Base-by-base conservation (phyloP, 306 rosid genomes). In the Inga leiocalycina region DNA sequence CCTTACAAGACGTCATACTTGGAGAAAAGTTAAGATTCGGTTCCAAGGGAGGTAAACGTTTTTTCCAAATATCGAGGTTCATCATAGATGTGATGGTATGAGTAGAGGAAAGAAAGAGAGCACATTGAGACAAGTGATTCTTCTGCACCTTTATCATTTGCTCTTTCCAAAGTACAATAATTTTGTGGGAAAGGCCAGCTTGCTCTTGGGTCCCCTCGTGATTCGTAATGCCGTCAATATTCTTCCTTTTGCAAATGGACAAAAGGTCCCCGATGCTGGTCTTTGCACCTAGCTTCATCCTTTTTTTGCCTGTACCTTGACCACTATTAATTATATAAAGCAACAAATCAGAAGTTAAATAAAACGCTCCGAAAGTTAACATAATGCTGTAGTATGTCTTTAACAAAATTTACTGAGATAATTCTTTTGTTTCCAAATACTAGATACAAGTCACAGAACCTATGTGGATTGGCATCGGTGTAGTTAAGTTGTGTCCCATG, bases 71-170 rank as follows among this genome's bases (percentile, higher is more conserved):
- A 46, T 88, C 80, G 49, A 83, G 49, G 78, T 65, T 74, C 65
- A 77, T 76, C 68, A 30, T 19, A 59, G 13, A 19, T 43, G 62
- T 75, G 44, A 79, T 22, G 70, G 39, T 54, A 77, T 76, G 65
- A 84, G 81, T 74, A 44, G 77, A 37, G 75, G 79, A 37, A 78
- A 69, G 59, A 81, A 84, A 54, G 62, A 54, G 62, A 54, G 45
- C 82, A 45, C 66, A 44, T 54, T 45, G 30, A 69, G 70, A 66
- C 72, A 79, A 81, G 88, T 71, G 80, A 71, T 79, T n/a, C 14
- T 84, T 80, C 80, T 44, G 79, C 34, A 17, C 74, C 74, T 83
- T 85, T 85, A 76, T 77, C 80, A 80, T 87, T 84, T 85, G 85
- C 87, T 85, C 85, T 90, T 74, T 12, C 67, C 27, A 2, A 61